Evolutionary conservation across 2,329 filamentous ascomycete genomes (phyloP).

Genomic region (Gnomoniopsis smithogilvyi): DNA sequence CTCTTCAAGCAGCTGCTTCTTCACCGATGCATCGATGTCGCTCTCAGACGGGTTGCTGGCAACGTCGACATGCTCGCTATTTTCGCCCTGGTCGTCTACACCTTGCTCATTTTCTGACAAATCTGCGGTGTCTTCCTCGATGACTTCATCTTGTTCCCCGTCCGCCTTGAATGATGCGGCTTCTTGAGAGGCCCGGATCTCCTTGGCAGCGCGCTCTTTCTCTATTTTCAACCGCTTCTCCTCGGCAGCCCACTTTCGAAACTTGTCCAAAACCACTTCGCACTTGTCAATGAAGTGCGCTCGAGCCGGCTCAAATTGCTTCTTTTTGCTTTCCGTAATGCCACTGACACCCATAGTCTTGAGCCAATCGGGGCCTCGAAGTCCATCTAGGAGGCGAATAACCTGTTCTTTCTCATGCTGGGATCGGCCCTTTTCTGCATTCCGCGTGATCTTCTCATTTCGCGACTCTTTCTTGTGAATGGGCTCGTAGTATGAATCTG

Average conservation of each 20-base stretch:
- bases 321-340: slow-evolving; percentile 81
- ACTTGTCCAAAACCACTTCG: slow-evolving; percentile 79
- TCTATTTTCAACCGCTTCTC: slow-evolving; percentile 80
- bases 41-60: slow-evolving; percentile 61
- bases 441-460: slow-evolving; percentile 59
- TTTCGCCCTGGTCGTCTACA: slow-evolving; percentile 22
- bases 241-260: slow-evolving; percentile 81
- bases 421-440: slow-evolving; percentile 61
- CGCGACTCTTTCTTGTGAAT: slow-evolving; percentile 58
- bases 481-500: slow-evolving; percentile 51
- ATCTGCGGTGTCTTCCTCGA: slow-evolving; percentile 33
- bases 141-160: slow-evolving; percentile 24
- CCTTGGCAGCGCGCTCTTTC: slow-evolving; percentile 61
- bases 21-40: slow-evolving; percentile 68
- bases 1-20: slow-evolving; percentile 73
- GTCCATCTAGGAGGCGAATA: slow-evolving; percentile 68
- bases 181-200: slow-evolving; percentile 28
- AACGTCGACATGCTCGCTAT: slow-evolving; percentile 30
- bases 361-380: slow-evolving; percentile 91
- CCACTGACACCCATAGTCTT: slow-evolving; percentile 86
- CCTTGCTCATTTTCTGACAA: slow-evolving; percentile 22
- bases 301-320: slow-evolving; percentile 80
- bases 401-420: slow-evolving; percentile 67
- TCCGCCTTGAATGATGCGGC: slow-evolving; percentile 21
- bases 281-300: slow-evolving; percentile 83